Percentiles rank a stretch among this genome's conserved stretches.
phyloP scores from a whole-genome alignment of 2,329 filamentous ascomycete genomes.

The Penicillium glabrum region DNA sequence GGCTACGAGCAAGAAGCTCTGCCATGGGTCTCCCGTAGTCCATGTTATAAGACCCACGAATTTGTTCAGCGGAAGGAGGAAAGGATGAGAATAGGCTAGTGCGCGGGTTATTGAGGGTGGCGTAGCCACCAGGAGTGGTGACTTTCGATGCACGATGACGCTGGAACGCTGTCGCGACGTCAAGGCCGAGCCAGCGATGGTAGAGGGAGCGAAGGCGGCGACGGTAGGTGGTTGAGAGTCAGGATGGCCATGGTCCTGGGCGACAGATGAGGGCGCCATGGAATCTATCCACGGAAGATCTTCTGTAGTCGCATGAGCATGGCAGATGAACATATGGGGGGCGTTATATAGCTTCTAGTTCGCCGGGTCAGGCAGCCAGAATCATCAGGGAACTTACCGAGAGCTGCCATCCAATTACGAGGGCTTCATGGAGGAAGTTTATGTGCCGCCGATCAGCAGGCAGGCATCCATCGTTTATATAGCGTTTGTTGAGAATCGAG shows the following conservation, averaged over 20 bases:
- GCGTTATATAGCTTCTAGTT: not conserved
- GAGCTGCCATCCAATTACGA: slow-evolving; percentile 51
- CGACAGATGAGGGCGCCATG: slow-evolving; percentile 48
- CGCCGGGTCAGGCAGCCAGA: not conserved
- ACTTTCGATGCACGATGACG: slow-evolving; percentile 96
- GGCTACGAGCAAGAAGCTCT: slow-evolving; percentile 87
- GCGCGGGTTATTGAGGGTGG: slow-evolving; percentile 93
- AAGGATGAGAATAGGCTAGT: slow-evolving; percentile 93
- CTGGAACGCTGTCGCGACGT: slow-evolving; percentile 78
- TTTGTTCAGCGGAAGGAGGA: slow-evolving; percentile 84
- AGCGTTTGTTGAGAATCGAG: not conserved
- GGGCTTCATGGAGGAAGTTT: slow-evolving; percentile 32
- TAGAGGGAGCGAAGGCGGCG: slow-evolving; percentile 85
- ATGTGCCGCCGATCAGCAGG: slow-evolving; percentile 20
- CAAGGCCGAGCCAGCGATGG: slow-evolving; percentile 67
- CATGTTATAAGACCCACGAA: slow-evolving; percentile 84
- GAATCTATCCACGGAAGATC: slow-evolving; percentile 56
- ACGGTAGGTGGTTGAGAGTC: slow-evolving; percentile 66
- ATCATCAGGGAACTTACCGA: slow-evolving; percentile 38
- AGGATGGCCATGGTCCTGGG: slow-evolving; percentile 39
- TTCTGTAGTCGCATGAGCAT: slow-evolving; percentile 32
- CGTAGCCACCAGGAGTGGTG: slow-evolving; percentile 85
- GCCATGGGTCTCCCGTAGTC: slow-evolving; percentile 92
- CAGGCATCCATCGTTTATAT: slow-evolving; percentile 23
- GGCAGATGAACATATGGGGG: not conserved